These are phyloP conservation scores for Chimonanthus salicifolius DNA, from an alignment of 164 flowering plant genomes.

Conservation along the genomic window DNA sequence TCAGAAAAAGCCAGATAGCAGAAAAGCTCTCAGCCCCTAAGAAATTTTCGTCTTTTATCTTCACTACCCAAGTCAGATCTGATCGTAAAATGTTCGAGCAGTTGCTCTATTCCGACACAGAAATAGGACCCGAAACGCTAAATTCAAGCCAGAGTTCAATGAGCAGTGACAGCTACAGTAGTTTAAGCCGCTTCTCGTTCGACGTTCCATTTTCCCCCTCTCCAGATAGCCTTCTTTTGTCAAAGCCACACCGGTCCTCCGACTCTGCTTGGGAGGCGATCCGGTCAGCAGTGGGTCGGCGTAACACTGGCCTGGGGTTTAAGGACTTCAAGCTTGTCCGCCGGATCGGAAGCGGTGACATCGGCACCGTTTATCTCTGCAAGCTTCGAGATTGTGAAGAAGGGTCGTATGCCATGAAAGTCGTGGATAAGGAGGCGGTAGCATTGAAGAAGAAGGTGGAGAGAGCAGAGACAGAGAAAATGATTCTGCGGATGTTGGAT, in stretches of 20 bases:
- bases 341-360: conserved; percentile 72
- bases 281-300: conserved; percentile 23
- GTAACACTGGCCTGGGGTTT: conserved; percentile 32
- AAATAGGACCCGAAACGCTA: conserved; percentile 23
- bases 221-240: conserved; percentile 23
- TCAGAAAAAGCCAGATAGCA: not conserved
- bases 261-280: conserved; percentile 59
- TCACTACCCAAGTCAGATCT: too few relatives aligned
- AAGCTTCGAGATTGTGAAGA: conserved; percentile 21
- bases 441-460: conserved; percentile 52
- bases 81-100: conserved; percentile 26
- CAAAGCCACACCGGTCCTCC: conserved; percentile 62
- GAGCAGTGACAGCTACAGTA: conserved; percentile 46
- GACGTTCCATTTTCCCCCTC: conserved; percentile 26
- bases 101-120: conserved; percentile 31
- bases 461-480: conserved; percentile 67
- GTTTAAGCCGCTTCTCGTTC: conserved; percentile 46
- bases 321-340: conserved; percentile 56
- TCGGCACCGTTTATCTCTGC: conserved; percentile 75
- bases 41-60: too few relatives aligned
- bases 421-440: conserved; percentile 62
- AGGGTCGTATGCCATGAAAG: conserved; percentile 72
- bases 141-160: conserved; percentile 45
- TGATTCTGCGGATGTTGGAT: conserved; percentile 62
- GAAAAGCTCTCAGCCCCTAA: too few relatives aligned